These are phyloP conservation scores for Thoreauomyces humboldtii DNA, from an alignment of 192 early-diverging fungal genomes.

Conservation along the genomic window DNA sequence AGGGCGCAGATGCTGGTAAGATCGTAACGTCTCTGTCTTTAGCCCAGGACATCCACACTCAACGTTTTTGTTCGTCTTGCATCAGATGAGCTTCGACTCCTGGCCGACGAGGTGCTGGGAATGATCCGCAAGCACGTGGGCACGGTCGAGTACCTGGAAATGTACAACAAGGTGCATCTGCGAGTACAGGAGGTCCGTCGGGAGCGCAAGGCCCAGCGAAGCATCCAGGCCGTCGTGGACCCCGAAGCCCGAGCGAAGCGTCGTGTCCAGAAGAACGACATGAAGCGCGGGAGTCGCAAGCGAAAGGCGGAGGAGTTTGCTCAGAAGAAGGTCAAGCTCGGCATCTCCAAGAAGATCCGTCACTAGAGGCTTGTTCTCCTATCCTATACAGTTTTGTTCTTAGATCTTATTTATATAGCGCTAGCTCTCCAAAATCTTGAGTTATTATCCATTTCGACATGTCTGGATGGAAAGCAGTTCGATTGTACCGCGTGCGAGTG, in stretches of 20 bases:
- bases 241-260: constrained; percentile 71
- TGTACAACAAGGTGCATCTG: constrained; percentile 67
- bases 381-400: too few species aligned
- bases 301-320: constrained; percentile 62
- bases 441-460: too few species aligned
- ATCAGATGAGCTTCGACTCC: constrained; percentile 67
- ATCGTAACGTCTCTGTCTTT: constrained; percentile 1
- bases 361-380: too few species aligned
- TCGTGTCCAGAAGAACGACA: constrained; percentile 69
- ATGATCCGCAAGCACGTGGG: constrained; percentile 74
- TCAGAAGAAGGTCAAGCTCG: constrained; percentile 11
- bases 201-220: constrained; percentile 61
- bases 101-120: constrained; percentile 78
- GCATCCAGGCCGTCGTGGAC: constrained; percentile 65
- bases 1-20: constrained; percentile 63
- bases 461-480: too few species aligned
- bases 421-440: too few species aligned
- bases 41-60: background rate
- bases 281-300: constrained; percentile 66
- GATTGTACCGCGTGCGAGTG: too few species aligned
- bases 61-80: too few species aligned
- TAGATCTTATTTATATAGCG: too few species aligned
- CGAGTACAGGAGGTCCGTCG: constrained; percentile 60
- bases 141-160: constrained; percentile 63
- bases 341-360: constrained; percentile 10